Conservation (phyloP, 2,329 filamentous ascomycete species). For the Meredithiella fracta region DNA sequence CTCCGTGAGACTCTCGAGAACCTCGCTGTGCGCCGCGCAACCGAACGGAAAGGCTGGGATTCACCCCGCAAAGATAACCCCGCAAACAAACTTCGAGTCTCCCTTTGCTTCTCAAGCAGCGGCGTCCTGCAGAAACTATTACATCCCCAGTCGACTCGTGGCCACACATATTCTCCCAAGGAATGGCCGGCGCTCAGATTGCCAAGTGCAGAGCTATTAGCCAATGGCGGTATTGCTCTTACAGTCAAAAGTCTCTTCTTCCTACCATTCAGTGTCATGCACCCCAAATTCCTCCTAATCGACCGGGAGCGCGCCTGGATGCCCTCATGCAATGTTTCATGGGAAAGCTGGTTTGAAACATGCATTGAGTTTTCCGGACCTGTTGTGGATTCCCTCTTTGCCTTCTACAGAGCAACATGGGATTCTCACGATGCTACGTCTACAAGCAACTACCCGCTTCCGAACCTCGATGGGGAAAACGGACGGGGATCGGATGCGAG, state of each 20-base stretch:
- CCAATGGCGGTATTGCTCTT: slow-evolving; percentile 46
- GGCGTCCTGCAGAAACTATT: slow-evolving; percentile 59
- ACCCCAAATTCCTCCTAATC: slow-evolving; percentile 66
- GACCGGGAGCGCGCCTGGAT: slow-evolving; percentile 51
- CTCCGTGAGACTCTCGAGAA: slow-evolving; percentile 40
- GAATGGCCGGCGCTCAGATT: slow-evolving; percentile 51
- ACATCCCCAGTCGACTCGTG: slow-evolving; percentile 46
- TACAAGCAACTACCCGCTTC: background rate
- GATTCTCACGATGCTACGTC: slow-evolving; percentile 1
- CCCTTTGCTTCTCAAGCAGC: slow-evolving; percentile 60
- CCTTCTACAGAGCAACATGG: slow-evolving; percentile 59
- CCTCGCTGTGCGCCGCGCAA: slow-evolving; percentile 35
- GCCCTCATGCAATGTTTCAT: slow-evolving; percentile 71
- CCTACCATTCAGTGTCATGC: slow-evolving; percentile 69
- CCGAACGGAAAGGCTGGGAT: slow-evolving; percentile 16
- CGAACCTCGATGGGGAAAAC: background rate
- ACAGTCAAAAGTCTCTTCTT: slow-evolving; percentile 65
- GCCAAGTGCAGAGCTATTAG: slow-evolving; percentile 34
- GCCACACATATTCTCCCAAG: slow-evolving; percentile 42
- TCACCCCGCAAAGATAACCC: slow-evolving; percentile 14
- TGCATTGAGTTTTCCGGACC: slow-evolving; percentile 50
- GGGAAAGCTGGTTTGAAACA: slow-evolving; percentile 77
- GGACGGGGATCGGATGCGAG: background rate
- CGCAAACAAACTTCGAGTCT: slow-evolving; percentile 35
- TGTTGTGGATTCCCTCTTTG: slow-evolving; percentile 42